Evolutionary conservation across 2,329 filamentous ascomycete genomes (phyloP).

Genomic region (Dactylellina cionopaga): DNA sequence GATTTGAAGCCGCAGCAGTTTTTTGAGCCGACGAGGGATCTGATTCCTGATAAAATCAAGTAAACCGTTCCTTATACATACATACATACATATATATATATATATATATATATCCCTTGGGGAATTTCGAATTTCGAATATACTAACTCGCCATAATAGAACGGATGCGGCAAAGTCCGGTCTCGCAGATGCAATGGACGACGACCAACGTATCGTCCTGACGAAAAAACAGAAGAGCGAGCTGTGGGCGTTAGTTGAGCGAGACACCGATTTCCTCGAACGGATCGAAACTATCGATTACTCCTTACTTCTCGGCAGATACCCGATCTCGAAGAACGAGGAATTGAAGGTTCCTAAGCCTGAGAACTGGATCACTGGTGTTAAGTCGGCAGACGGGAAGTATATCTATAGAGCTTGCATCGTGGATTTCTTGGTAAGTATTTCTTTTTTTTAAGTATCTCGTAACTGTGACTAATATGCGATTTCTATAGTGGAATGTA

Average conservation of each 20-base stretch:
- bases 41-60: slow-evolving; percentile 54
- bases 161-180: slow-evolving; percentile 55
- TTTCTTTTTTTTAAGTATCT: neutral
- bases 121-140: neutral
- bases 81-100: too few relatives aligned
- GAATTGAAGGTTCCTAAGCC: slow-evolving; percentile 44
- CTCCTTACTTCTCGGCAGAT: slow-evolving; percentile 55
- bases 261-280: slow-evolving; percentile 56
- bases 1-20: slow-evolving; percentile 57
- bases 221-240: slow-evolving; percentile 51
- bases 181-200: slow-evolving; percentile 56
- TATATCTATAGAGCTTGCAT: slow-evolving; percentile 56
- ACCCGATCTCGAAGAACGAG: slow-evolving; percentile 53
- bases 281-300: slow-evolving; percentile 57
- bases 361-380: slow-evolving; percentile 53
- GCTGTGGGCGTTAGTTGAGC: slow-evolving; percentile 54
- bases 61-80: neutral
- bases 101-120: too few relatives aligned
- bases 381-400: slow-evolving; percentile 56
- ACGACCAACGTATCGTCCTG: slow-evolving; percentile 52
- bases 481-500: slow-evolving; percentile 54
- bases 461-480: neutral
- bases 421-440: slow-evolving; percentile 55
- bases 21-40: slow-evolving; percentile 56
- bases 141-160: slow-evolving; percentile 30